phyloP scores from a whole-genome alignment of 108 stramenopile genomes.

The Nitzschia sp. region DNA sequence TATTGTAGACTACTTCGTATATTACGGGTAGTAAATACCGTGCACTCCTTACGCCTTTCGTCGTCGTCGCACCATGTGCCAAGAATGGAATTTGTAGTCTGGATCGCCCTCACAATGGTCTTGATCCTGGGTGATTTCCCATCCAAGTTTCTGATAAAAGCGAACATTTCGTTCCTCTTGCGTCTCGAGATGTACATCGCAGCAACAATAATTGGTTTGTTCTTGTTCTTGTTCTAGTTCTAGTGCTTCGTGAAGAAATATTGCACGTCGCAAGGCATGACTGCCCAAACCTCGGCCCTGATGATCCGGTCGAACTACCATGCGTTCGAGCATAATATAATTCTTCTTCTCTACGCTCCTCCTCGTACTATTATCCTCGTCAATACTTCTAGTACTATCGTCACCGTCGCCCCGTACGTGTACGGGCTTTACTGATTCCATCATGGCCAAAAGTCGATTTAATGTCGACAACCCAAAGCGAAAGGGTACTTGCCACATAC shows the following conservation, averaged over 20 bases:
- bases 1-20: no score
- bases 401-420: neutral
- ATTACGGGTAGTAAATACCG: no score
- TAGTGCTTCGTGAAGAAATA: no score
- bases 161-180: conserved; percentile 26
- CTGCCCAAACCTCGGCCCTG: conserved; percentile 30
- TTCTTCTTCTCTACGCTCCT: neutral
- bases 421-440: conserved; percentile 3
- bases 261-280: conserved; percentile 8
- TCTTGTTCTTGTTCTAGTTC: neutral
- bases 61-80: conserved; percentile 12
- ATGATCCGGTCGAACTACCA: conserved; percentile 20
- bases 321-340: conserved; percentile 15
- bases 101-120: conserved; percentile 1
- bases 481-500: conserved; percentile 21
- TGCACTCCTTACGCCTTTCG: no score
- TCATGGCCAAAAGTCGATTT: conserved; percentile 1
- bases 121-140: neutral
- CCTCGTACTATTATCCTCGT: no score
- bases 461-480: conserved; percentile 12
- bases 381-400: neutral
- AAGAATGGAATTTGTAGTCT: conserved; percentile 12
- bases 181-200: conserved; percentile 14
- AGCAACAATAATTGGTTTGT: neutral
- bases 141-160: conserved; percentile 26